These are phyloP conservation scores for Populus ilicifolia DNA, from an alignment of 345 rosid genomes.

Conservation along the genomic window DNA sequence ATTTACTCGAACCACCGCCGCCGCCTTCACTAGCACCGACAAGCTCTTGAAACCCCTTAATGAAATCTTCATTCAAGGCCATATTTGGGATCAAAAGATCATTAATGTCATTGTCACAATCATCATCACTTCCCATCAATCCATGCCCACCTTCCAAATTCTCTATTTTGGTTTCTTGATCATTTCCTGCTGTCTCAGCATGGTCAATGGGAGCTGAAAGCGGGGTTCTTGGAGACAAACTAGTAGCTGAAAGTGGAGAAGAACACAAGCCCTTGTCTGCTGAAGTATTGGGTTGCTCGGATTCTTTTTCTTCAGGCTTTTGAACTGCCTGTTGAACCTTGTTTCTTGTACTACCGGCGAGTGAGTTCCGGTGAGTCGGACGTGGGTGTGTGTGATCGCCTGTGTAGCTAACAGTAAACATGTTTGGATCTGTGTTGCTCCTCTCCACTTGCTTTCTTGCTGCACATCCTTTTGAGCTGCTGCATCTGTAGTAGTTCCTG, in stretches of 20 bases:
- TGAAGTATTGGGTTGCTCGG: not conserved
- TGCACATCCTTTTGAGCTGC: conserved; percentile 80
- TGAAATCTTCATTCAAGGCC: conserved; percentile 47
- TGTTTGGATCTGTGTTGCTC: conserved; percentile 56
- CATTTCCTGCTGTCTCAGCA: not conserved
- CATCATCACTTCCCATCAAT: conserved; percentile 16
- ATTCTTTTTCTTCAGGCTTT: conserved; percentile 15
- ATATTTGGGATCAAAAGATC: conserved; percentile 56
- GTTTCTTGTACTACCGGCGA: conserved; percentile 79
- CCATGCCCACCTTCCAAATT: not conserved
- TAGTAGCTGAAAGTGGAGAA: conserved; percentile 17
- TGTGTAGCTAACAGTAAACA: conserved; percentile 66
- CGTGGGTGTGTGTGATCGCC: conserved; percentile 90
- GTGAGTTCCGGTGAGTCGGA: conserved; percentile 86
- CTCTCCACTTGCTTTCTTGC: conserved; percentile 90
- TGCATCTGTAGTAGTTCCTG: conserved; percentile 90
- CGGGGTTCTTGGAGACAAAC: conserved; percentile 59
- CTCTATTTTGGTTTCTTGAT: not conserved
- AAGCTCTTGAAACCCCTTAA: conserved; percentile 32
- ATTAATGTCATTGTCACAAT: not conserved
- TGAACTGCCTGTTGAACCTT: conserved; percentile 36
- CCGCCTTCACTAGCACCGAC: not conserved
- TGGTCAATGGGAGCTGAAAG: conserved; percentile 36
- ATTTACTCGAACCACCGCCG: not conserved
- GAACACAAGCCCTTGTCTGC: conserved; percentile 8